Conservation (phyloP, 345 rosid species). For the Salix brachista region DNA sequence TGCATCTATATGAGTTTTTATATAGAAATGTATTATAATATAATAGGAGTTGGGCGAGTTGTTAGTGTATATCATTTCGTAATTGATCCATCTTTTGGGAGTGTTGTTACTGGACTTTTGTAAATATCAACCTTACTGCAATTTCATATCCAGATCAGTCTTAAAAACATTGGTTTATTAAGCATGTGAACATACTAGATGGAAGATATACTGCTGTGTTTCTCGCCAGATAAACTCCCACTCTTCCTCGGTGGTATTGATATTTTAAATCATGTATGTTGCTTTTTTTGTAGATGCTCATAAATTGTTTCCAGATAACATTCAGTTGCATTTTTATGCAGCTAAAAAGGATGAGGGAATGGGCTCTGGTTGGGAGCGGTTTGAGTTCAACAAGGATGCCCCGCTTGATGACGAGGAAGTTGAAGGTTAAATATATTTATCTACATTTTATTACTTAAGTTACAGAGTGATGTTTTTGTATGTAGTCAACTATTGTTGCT, state of each 20-base stretch:
- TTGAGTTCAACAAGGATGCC: conserved; percentile 84
- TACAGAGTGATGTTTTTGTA: neutral
- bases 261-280: neutral
- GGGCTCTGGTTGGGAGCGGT: conserved; percentile 89
- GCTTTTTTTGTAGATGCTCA: too few species aligned
- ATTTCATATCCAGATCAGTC: neutral
- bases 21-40: too few species aligned
- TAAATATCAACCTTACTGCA: neutral
- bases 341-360: conserved; percentile 74
- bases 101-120: too few species aligned
- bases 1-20: too few species aligned
- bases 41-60: too few species aligned
- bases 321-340: conserved; percentile 28
- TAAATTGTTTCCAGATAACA: neutral
- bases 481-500: neutral
- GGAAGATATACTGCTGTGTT: neutral
- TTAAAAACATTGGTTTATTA: neutral
- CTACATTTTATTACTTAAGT: neutral
- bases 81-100: too few species aligned
- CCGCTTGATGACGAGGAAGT: conserved; percentile 85
- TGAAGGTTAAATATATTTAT: conserved; percentile 53
- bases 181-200: neutral
- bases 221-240: neutral
- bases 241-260: neutral
- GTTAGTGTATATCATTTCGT: too few species aligned